phyloP scores from a whole-genome alignment of 768 basidiomycete species.

The Tricholoma matsutake region DNA sequence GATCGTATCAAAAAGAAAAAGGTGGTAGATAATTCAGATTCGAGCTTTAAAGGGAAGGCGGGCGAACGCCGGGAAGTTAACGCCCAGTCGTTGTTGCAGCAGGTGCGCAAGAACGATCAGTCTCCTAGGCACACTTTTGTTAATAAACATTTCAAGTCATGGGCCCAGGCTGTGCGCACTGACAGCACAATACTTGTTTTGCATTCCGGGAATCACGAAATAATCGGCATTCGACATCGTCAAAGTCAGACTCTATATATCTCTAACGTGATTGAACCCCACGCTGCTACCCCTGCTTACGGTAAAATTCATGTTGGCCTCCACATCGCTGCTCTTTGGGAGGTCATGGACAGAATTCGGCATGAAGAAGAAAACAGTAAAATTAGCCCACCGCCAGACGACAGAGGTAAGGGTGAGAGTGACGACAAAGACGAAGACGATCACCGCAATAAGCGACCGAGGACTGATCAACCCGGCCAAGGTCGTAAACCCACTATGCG shows the following conservation, averaged over 20 bases:
- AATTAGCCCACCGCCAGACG: too few relatives aligned
- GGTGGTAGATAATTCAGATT: neutral
- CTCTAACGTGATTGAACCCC: neutral
- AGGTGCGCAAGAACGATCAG: neutral
- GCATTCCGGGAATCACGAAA: neutral
- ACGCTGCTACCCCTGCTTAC: neutral
- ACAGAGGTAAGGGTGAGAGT: too few relatives aligned
- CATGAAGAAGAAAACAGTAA: neutral
- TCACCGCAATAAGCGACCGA: too few relatives aligned
- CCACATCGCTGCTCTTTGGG: neutral
- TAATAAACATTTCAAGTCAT: neutral
- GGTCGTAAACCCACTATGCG: neutral
- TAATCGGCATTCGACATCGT: neutral
- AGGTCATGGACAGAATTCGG: neutral
- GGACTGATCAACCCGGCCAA: neutral
- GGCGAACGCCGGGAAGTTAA: neutral
- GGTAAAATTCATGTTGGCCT: neutral
- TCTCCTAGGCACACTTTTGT: neutral
- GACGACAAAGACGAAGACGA: too few relatives aligned
- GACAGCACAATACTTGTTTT: neutral
- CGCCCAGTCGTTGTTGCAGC: neutral
- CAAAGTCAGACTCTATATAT: neutral
- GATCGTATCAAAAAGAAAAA: neutral
- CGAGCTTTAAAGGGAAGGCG: neutral
- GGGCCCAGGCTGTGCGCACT: neutral